Evolutionary conservation across 345 rosid species (phyloP).

Genomic region (Reutealis trisperma): DNA sequence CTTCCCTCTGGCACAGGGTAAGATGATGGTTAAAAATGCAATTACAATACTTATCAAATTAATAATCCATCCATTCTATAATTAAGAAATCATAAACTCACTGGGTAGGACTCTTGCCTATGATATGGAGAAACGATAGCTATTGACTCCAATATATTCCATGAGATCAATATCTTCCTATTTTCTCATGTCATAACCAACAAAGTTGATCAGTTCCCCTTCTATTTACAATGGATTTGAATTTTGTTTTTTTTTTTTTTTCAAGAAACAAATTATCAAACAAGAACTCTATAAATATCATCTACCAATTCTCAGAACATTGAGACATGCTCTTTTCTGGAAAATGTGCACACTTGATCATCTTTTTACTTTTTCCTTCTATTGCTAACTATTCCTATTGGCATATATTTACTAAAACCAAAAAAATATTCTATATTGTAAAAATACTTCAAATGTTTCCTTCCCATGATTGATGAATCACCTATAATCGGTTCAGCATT

Average conservation of each 20-base stretch:
- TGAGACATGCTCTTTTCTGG: too few relatives aligned
- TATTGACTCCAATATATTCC: slow-evolving; percentile 57
- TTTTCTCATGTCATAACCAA: slow-evolving; percentile 12
- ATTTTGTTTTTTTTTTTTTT: neutral
- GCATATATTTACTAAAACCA: too few relatives aligned
- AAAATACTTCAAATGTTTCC: too few relatives aligned
- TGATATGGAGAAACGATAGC: slow-evolving; percentile 77
- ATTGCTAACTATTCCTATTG: too few relatives aligned
- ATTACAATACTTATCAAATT: neutral
- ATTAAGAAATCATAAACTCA: slow-evolving; percentile 30
- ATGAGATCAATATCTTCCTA: slow-evolving; percentile 69
- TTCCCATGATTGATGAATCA: too few relatives aligned
- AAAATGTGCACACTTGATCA: too few relatives aligned
- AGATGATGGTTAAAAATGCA: neutral
- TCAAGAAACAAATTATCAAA: too few relatives aligned
- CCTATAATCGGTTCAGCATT: too few relatives aligned
- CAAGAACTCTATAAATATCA: too few relatives aligned
- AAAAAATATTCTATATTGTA: too few relatives aligned
- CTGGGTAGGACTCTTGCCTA: slow-evolving; percentile 84
- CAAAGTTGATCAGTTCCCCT: slow-evolving; percentile 6
- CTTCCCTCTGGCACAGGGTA: slow-evolving; percentile 59
- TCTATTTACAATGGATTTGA: neutral
- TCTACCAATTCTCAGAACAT: too few relatives aligned
- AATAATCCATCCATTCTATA: neutral
- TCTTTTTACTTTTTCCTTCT: too few relatives aligned